phyloP scores from a whole-genome alignment of 2,329 filamentous ascomycete genomes.

The Ophiostoma sp. region DNA sequence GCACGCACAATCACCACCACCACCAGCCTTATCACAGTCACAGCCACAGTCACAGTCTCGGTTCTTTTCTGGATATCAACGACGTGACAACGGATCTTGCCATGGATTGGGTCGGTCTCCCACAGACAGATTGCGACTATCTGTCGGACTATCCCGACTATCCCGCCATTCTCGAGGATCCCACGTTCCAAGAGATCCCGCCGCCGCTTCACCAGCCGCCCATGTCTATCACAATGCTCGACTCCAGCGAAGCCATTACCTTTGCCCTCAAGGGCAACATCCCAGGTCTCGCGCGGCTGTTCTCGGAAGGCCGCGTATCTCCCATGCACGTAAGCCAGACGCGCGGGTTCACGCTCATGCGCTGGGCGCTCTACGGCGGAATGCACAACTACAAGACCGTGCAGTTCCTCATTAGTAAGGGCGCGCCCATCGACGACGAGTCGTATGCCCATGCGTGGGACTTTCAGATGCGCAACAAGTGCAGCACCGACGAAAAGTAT shows the following conservation, averaged over 20 bases:
- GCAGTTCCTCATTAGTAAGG: not conserved
- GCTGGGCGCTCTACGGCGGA: slow-evolving; percentile 4
- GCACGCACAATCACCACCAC: not conserved
- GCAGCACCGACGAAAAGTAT: not conserved
- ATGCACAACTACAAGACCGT: slow-evolving; percentile 8
- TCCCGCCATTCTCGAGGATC: not conserved
- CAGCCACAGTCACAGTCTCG: too few species aligned
- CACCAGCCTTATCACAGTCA: not conserved
- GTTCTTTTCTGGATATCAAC: not conserved
- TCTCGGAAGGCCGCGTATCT: not conserved
- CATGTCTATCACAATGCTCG: not conserved
- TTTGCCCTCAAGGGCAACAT: slow-evolving; percentile 7
- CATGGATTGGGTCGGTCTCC: slow-evolving; percentile 4
- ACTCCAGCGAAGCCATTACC: not conserved
- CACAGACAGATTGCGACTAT: not conserved
- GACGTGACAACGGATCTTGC: not conserved
- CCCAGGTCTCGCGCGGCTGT: not conserved
- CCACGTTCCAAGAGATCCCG: not conserved
- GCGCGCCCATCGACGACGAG: slow-evolving; percentile 11
- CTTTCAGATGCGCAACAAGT: slow-evolving; percentile 6
- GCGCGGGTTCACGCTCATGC: slow-evolving; percentile 7
- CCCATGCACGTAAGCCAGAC: slow-evolving; percentile 1
- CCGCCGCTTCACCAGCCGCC: not conserved
- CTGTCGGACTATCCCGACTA: not conserved
- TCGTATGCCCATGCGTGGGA: slow-evolving; percentile 1